Conservation (phyloP, 257 asterid species). For the Cinchona pubescens region DNA sequence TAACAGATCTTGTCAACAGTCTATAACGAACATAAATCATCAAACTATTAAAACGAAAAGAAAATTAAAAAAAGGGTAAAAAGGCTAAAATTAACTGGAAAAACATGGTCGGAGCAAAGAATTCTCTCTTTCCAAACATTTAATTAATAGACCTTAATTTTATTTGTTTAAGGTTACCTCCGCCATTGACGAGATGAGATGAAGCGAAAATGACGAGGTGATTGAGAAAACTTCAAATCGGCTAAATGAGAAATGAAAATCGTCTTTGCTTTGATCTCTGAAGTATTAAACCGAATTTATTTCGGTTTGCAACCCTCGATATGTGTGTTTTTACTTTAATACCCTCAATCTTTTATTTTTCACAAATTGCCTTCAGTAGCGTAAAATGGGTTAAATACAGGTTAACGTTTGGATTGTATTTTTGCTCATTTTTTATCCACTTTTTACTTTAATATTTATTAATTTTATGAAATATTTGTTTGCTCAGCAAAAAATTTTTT, state of each 20-base stretch:
- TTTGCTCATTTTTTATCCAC: too few species aligned
- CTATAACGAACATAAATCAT: not conserved
- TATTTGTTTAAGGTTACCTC: constrained; percentile 12
- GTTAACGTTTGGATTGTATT: too few species aligned
- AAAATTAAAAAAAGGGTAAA: not conserved
- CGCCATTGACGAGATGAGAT: constrained; percentile 13
- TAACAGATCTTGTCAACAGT: not conserved
- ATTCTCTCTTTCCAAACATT: too few species aligned
- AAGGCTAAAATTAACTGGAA: not conserved
- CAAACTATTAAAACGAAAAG: not conserved
- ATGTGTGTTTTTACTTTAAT: not conserved
- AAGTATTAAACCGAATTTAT: not conserved
- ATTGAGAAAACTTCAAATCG: not conserved
- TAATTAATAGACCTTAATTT: not conserved
- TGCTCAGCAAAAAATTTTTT: too few species aligned
- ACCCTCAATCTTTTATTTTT: not conserved
- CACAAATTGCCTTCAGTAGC: not conserved
- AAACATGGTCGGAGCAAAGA: not conserved
- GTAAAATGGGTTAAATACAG: too few species aligned
- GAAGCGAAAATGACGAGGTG: not conserved
- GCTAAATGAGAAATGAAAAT: not conserved
- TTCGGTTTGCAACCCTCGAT: not conserved
- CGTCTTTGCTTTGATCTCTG: not conserved
- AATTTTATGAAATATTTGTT: too few species aligned
- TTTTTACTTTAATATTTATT: too few species aligned